phyloP scores from a whole-genome alignment of 441 rosid genomes.

The Eutrema salsugineum region DNA sequence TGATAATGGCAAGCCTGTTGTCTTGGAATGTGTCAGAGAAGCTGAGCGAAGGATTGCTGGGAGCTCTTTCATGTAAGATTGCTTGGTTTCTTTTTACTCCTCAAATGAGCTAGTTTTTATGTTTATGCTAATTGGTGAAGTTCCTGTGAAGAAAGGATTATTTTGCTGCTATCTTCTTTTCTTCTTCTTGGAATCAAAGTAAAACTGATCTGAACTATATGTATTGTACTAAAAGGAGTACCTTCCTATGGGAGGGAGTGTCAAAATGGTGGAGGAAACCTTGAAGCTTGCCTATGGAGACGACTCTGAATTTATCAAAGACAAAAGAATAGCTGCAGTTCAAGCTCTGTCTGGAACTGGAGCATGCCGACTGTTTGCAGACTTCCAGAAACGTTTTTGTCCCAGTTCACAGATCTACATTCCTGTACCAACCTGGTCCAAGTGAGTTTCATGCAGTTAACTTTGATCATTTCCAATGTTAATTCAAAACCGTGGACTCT shows the following conservation, averaged over 20 bases:
- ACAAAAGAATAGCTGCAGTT: conserved; percentile 84
- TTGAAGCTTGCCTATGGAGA: conserved; percentile 94
- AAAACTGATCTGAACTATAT: conserved; percentile 7
- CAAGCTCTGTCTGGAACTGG: conserved; percentile 96
- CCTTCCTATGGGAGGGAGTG: conserved; percentile 99
- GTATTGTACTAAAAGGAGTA: conserved; percentile 61
- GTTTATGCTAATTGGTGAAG: background rate
- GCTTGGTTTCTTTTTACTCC: background rate
- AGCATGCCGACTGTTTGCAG: conserved; percentile 92
- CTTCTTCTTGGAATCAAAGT: background rate
- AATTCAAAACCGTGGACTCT: background rate
- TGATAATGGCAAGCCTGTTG: conserved; percentile 92
- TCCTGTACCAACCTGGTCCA: conserved; percentile 95
- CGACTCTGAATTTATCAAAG: conserved; percentile 70
- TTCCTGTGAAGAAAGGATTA: background rate
- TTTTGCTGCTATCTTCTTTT: background rate
- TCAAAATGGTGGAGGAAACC: conserved; percentile 83
- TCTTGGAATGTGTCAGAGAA: conserved; percentile 86
- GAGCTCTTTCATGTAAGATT: conserved; percentile 57
- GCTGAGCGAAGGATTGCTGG: conserved; percentile 90
- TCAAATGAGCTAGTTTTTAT: background rate
- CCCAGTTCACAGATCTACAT: conserved; percentile 90
- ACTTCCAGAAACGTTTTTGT: conserved; percentile 82
- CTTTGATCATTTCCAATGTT: background rate
- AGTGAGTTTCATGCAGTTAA: conserved; percentile 50